Evolutionary conservation across 164 flowering plant genomes (phyloP).

Genomic region (Dillenia turbinata): DNA sequence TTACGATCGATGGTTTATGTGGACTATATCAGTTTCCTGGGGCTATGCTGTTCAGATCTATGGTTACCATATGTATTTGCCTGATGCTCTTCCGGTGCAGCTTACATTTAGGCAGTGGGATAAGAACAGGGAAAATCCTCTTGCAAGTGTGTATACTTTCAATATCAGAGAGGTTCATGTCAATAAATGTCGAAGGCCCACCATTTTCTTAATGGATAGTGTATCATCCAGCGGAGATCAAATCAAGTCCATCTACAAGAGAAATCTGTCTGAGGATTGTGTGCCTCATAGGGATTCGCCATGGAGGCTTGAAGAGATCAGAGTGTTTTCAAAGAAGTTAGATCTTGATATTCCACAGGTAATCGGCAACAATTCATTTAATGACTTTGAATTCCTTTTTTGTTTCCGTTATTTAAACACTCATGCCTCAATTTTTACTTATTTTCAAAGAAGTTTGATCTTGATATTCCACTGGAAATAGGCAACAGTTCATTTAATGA

Average conservation of each 20-base stretch:
- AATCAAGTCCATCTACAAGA: conserved; percentile 30
- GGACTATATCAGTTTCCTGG: conserved; percentile 63
- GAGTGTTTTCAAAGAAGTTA: conserved; percentile 39
- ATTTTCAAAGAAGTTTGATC: conserved; percentile 32
- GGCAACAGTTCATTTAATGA: background rate
- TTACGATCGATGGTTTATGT: conserved; percentile 49
- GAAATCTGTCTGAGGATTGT: conserved; percentile 24
- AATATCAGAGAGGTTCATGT: conserved; percentile 22
- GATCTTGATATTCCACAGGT: conserved; percentile 40
- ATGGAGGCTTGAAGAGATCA: conserved; percentile 31
- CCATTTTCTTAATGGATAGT: conserved; percentile 35
- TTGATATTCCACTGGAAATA: conserved; percentile 34
- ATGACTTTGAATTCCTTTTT: background rate
- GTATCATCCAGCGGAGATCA: conserved; percentile 11
- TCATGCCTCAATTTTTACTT: background rate
- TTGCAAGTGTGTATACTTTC: conserved; percentile 14
- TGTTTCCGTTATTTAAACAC: background rate
- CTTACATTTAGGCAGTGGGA: conserved; percentile 39
- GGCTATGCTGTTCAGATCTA: conserved; percentile 55
- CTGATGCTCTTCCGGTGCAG: conserved; percentile 32
- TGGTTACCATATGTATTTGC: conserved; percentile 22
- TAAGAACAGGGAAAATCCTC: conserved; percentile 11
- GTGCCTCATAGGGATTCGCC: conserved; percentile 30
- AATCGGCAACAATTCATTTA: background rate
- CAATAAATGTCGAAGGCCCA: conserved; percentile 41